phyloP scores from a whole-genome alignment of 495 filamentous ascomycete genomes.

The Daldinia grandis region DNA sequence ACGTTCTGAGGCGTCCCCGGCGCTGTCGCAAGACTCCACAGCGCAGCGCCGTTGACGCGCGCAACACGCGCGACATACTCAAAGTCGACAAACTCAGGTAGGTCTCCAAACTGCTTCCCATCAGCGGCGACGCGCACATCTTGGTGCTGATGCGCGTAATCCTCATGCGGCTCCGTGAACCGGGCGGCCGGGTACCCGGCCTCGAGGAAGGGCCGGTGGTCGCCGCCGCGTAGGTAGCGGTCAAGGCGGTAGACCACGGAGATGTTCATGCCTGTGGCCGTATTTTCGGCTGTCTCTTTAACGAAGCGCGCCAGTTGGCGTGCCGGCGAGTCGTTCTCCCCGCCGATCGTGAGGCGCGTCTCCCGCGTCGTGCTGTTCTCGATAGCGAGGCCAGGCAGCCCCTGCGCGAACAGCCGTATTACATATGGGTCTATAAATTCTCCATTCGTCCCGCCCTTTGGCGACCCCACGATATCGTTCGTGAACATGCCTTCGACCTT shows the following conservation, averaged over 20 bases:
- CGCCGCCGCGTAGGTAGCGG: conserved; percentile 62
- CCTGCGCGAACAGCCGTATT: conserved; percentile 60
- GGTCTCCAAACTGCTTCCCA: conserved; percentile 61
- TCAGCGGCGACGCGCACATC: conserved; percentile 53
- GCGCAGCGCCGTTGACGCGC: conserved; percentile 57
- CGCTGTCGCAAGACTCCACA: conserved; percentile 59
- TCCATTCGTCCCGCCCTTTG: conserved; percentile 49
- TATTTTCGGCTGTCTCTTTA: conserved; percentile 60
- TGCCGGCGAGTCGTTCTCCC: conserved; percentile 63
- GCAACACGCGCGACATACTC: conserved; percentile 61
- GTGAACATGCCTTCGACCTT: conserved; percentile 63
- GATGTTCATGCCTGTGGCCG: conserved; percentile 53
- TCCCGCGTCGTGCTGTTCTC: conserved; percentile 46
- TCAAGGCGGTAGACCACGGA: conserved; percentile 61
- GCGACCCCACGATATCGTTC: conserved; percentile 61
- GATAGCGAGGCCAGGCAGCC: conserved; percentile 49
- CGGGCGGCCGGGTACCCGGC: conserved; percentile 60
- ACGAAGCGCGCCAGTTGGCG: conserved; percentile 62
- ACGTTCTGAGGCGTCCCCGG: conserved; percentile 57
- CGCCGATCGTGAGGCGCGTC: conserved; percentile 54
- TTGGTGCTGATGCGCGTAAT: conserved; percentile 65
- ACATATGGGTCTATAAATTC: conserved; percentile 54
- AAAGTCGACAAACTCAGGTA: conserved; percentile 61
- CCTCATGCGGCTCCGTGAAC: conserved; percentile 63
- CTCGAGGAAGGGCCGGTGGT: conserved; percentile 61